Evolutionary conservation across 257 asterid species (phyloP), one percentile per base, ranked within the genome.

Genomic region (Orobanche coerulescens): DNA sequence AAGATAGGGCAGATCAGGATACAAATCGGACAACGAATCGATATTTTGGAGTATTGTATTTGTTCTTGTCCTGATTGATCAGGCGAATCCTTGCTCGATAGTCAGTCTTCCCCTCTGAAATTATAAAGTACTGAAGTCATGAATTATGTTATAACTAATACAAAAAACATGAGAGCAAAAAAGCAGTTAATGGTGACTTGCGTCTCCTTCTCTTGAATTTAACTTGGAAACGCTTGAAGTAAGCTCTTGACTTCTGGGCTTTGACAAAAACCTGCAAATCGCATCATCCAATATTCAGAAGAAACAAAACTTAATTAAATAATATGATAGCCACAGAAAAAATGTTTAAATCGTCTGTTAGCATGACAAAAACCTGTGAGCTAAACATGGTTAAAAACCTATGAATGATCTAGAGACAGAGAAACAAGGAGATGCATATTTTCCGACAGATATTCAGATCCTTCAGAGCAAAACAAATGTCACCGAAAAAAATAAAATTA

Each of bases 171-270:
- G 23, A 25, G 26, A 53, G 22, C 37, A 53, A 28, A 53, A 26
- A 15, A 28, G 14, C 39, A 13, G 0, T 12, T 2, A 23, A 1
- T 0, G 39, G n/a, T 28, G 20, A n/a, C 22, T 53, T 53, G 26
- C 59, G n/a, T 7, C 59, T 53, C 59, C 59, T 53, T 53, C 59
- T 14, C 59, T 53, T 53, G 59, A 53, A 53, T n/a, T 53, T 53
- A n/a, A 53, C 59, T 31, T 53, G 59, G 39, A 53, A 53, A 26
- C 59, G 59, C 39, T 53, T 53, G 59, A 31, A 53, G 40, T 53
- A 53, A 28, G 59, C 59, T 15, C 22, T 53, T 11, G 59, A 53
- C 4, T 53, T 53, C 39, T 53, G 59, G 59, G 59, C 19, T 31
- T 53, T 53, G 40, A 53, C 59, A 14, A 26, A 53, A 4, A n/a